Conservation (phyloP, 768 basidiomycete genomes). For the Xerocomellus amylosporus region DNA sequence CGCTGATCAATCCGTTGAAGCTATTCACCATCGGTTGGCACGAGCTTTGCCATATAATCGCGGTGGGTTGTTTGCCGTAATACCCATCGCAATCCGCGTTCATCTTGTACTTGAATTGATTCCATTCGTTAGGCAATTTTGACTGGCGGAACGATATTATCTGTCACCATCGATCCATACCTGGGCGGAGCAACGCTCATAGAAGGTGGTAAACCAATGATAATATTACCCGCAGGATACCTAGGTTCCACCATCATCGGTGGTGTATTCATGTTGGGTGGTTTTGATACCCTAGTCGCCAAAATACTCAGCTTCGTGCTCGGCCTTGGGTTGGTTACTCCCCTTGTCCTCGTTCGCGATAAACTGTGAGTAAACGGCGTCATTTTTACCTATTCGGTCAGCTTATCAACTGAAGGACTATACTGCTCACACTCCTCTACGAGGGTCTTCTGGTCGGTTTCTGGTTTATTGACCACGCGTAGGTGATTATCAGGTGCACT, state of each 20-base stretch:
- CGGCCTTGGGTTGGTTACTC: constrained; percentile 81
- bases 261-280: constrained; percentile 77
- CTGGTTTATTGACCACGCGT: constrained; percentile 95
- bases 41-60: constrained; percentile 79
- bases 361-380: constrained; percentile 63
- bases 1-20: constrained; percentile 80
- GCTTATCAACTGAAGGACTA: constrained; percentile 57
- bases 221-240: constrained; percentile 78
- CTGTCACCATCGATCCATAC: constrained; percentile 82
- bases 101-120: constrained; percentile 4
- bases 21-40: constrained; percentile 88
- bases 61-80: constrained; percentile 45
- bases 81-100: constrained; percentile 5
- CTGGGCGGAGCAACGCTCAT: constrained; percentile 63
- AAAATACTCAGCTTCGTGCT: constrained; percentile 92
- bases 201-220: constrained; percentile 68
- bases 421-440: constrained; percentile 74
- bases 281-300: constrained; percentile 85
- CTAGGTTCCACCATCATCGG: constrained; percentile 80
- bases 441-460: constrained; percentile 88
- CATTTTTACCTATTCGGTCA: neutral
- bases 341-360: constrained; percentile 81
- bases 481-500: constrained; percentile 29
- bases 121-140: constrained; percentile 57
- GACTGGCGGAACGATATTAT: constrained; percentile 73